Percentiles rank a stretch among this genome's conserved stretches.
Conservation (phyloP, 208 protist species). For the Crithidia fasciculata region DNA sequence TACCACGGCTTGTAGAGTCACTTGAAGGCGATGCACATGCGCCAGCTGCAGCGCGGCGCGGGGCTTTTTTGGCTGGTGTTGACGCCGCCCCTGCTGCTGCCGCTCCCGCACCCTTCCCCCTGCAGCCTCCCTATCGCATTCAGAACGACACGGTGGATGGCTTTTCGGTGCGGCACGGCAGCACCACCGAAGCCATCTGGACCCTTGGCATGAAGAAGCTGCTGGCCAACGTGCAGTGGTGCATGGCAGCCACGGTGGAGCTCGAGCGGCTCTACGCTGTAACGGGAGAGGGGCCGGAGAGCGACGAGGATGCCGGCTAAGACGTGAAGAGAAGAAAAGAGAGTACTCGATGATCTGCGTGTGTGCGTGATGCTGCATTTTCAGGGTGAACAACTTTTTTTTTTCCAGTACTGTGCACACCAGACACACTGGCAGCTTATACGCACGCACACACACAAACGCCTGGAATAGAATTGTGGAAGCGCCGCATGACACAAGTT, state of each 20-base stretch:
- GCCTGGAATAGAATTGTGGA: no score
- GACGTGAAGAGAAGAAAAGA: not conserved
- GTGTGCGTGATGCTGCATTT: no score
- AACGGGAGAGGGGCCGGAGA: slow-evolving; percentile 7
- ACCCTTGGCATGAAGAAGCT: slow-evolving; percentile 84
- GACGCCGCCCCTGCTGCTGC: not conserved
- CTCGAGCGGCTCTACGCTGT: slow-evolving; percentile 48
- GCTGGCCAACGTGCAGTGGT: slow-evolving; percentile 80
- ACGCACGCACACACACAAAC: no score
- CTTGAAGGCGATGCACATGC: not conserved
- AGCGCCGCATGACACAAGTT: no score
- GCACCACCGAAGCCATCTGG: slow-evolving; percentile 68
- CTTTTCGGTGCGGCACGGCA: slow-evolving; percentile 66
- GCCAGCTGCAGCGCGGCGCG: no score
- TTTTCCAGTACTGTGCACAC: not conserved
- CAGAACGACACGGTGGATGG: slow-evolving; percentile 56
- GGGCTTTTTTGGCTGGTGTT: not conserved
- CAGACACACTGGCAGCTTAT: no score
- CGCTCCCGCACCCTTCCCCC: slow-evolving; percentile 2
- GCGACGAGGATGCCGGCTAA: not conserved
- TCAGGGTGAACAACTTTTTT: not conserved
- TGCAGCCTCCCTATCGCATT: slow-evolving; percentile 57
- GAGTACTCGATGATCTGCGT: no score
- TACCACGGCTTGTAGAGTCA: slow-evolving; percentile 11
- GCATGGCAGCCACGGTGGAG: slow-evolving; percentile 57